Conservation (phyloP, 306 rosid genomes). For the Oxytropis ochrocephala region DNA sequence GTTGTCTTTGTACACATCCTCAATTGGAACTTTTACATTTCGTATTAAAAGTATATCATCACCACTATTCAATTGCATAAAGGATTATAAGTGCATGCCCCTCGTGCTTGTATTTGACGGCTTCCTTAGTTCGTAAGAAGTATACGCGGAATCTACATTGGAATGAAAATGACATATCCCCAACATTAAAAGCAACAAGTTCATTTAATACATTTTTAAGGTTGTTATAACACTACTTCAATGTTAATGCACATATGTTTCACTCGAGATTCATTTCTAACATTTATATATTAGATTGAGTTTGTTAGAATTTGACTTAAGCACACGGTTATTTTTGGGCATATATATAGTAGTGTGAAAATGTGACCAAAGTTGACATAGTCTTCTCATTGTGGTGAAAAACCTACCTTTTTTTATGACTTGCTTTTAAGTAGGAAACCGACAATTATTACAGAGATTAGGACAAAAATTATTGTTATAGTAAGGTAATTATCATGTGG, state of each 20-base stretch:
- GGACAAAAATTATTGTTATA: conserved; percentile 1
- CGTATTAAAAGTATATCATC: not conserved
- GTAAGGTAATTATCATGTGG: conserved; percentile 32
- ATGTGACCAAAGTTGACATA: conserved; percentile 39
- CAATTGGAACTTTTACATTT: no score
- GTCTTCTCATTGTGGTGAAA: conserved; percentile 39
- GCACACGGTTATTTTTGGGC: not conserved
- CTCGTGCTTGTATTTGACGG: not conserved
- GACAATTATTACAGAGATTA: conserved; percentile 25
- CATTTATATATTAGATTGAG: conserved; percentile 21
- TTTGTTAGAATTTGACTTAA: conserved; percentile 25
- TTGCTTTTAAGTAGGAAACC: conserved; percentile 41
- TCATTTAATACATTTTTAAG: conserved; percentile 14
- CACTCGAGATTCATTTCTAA: not conserved
- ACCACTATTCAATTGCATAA: not conserved
- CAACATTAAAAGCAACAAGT: conserved; percentile 18
- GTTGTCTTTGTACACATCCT: not conserved
- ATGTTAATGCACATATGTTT: conserved; percentile 27
- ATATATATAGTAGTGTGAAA: conserved; percentile 24
- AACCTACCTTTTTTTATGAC: conserved; percentile 47
- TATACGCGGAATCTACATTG: conserved; percentile 28
- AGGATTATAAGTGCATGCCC: not conserved
- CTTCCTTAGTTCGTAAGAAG: conserved; percentile 8
- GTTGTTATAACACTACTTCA: conserved; percentile 19
- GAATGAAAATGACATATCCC: conserved; percentile 28